Conservation (phyloP, 208 protist genomes). For the Wallacemonas collosoma region DNA sequence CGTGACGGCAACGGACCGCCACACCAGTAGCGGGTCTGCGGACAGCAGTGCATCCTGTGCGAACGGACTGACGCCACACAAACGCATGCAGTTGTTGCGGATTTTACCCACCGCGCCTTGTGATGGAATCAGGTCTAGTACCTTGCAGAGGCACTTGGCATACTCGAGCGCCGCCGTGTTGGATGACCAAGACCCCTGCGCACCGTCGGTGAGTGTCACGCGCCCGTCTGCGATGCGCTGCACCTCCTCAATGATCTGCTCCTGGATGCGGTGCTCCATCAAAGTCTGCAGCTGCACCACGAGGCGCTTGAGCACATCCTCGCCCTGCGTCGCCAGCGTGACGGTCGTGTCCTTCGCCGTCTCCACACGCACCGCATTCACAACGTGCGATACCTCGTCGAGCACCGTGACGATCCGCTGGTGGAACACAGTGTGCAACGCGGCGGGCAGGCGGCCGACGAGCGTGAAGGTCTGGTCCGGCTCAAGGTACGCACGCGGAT, state of each 20-base stretch:
- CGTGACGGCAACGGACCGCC: constrained; percentile 41
- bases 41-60: constrained; percentile 56
- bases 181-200: constrained; percentile 24
- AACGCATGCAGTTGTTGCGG: constrained; percentile 87
- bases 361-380: constrained; percentile 38
- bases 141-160: constrained; percentile 67
- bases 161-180: constrained; percentile 79
- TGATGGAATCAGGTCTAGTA: constrained; percentile 76
- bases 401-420: constrained; percentile 31
- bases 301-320: constrained; percentile 52
- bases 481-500: constrained; percentile 26
- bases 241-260: constrained; percentile 82
- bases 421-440: constrained; percentile 3
- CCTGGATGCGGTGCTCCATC: constrained; percentile 66
- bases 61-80: constrained; percentile 89
- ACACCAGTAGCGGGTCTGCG: constrained; percentile 38
- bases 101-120: constrained; percentile 67
- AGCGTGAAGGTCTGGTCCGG: constrained; percentile 54
- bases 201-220: constrained; percentile 19
- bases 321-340: constrained; percentile 65
- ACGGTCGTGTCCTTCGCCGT: constrained; percentile 58
- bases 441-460: constrained; percentile 45
- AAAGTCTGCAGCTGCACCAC: constrained; percentile 31
- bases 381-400: constrained; percentile 19
- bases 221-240: constrained; percentile 56